Evolutionary conservation across 2,329 filamentous ascomycete genomes (phyloP).

Genomic region (Epichloe elymi): DNA sequence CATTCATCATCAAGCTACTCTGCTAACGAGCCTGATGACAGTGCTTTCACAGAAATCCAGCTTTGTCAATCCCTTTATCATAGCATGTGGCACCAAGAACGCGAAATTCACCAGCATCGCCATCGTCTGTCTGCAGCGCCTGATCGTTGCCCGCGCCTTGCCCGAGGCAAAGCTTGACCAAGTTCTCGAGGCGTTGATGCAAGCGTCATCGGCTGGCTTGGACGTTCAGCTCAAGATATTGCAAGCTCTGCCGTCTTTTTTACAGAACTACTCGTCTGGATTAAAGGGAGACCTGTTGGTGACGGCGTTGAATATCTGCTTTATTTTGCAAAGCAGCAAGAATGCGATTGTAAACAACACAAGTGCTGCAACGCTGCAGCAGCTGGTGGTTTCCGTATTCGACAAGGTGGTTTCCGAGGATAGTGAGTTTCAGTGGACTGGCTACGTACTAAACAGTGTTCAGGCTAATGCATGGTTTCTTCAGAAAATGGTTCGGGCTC

Average conservation of each 20-base stretch:
- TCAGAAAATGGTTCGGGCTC: conserved; percentile 34
- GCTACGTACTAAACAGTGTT: not conserved
- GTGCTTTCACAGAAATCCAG: conserved; percentile 70
- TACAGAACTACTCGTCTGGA: conserved; percentile 81
- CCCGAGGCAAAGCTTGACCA: conserved; percentile 70
- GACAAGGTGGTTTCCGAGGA: conserved; percentile 82
- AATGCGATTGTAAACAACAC: conserved; percentile 91
- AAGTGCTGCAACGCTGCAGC: conserved; percentile 89
- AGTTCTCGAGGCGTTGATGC: conserved; percentile 75
- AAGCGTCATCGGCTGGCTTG: conserved; percentile 65
- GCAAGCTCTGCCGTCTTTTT: conserved; percentile 67
- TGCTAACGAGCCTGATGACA: conserved; percentile 24
- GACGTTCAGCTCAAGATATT: conserved; percentile 95
- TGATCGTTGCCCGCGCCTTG: conserved; percentile 71
- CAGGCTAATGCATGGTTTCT: not conserved
- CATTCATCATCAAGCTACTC: conserved; percentile 7
- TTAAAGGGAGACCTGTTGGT: conserved; percentile 71
- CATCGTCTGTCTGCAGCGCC: conserved; percentile 75
- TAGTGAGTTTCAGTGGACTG: conserved; percentile 29
- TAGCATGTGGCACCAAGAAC: conserved; percentile 85
- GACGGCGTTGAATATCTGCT: conserved; percentile 78
- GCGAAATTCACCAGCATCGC: conserved; percentile 80
- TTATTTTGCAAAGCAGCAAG: conserved; percentile 80
- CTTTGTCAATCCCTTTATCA: conserved; percentile 87
- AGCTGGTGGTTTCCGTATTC: conserved; percentile 83